Conservation (phyloP, 305 asterid species). For the Fraxinus dipetala region DNA sequence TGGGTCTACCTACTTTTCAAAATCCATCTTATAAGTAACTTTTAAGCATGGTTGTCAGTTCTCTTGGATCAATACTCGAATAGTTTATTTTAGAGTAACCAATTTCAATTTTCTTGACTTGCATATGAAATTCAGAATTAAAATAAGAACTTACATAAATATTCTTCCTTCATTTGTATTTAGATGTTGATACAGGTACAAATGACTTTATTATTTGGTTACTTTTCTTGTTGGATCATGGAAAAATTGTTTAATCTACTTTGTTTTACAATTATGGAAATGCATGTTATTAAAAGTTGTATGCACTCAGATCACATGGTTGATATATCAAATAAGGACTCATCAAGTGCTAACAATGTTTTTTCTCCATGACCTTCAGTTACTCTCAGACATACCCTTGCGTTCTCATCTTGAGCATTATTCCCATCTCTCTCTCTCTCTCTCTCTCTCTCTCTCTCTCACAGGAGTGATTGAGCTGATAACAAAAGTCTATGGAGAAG, state of each 20-base stretch:
- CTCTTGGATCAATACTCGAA: neutral
- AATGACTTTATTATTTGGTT: neutral
- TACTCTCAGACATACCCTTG: neutral
- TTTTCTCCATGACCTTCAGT: neutral
- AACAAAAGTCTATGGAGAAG: neutral
- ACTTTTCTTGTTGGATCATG: neutral
- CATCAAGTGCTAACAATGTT: neutral
- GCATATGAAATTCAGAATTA: neutral
- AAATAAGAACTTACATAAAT: neutral
- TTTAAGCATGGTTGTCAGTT: neutral
- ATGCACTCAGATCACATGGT: neutral
- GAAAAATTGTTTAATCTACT: neutral
- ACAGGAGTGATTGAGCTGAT: neutral
- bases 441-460: constrained; percentile 9
- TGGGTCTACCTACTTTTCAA: neutral
- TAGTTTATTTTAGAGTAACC: neutral
- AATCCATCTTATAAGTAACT: neutral
- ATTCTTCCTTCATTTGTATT: neutral
- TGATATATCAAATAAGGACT: neutral
- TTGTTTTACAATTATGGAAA: constrained; percentile 5
- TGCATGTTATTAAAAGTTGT: neutral
- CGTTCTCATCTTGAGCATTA: constrained; percentile 19
- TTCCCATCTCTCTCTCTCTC: neutral
- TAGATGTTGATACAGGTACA: neutral
- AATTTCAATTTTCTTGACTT: neutral